Evolutionary conservation across 148 eudicot genomes (phyloP), one percentile per base, ranked within the genome.

Genomic region (Chenopodium formosanum): DNA sequence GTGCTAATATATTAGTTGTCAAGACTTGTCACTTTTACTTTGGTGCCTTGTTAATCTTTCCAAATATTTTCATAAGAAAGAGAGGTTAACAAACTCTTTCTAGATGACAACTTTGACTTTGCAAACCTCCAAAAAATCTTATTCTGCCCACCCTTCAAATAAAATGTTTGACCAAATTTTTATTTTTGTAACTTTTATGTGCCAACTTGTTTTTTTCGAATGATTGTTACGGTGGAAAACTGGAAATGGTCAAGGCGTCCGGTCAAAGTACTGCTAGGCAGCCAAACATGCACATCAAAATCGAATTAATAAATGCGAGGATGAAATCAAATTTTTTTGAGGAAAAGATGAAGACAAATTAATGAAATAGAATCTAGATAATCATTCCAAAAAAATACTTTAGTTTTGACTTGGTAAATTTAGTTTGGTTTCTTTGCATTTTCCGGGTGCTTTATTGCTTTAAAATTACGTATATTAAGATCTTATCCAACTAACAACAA

Each of bases 171-270:
- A 12, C 31, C 23, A 75, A 52, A 23, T 53, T 52, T 75, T 53
- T 40, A 40, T 40, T 34, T 34, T 34, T 2, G 37, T 34, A 34
- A 34, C 44, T 40, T 40, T 6, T 40, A 34, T 53, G 12, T 14
- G 60, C 60, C 60, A 58, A 58, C 34, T 4, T 1, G n/a, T 17
- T 25, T 53, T 14, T 16, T 19, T 53, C 44, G 9, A 75, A 53
- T 74, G 62, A 75, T 50, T 52, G 6, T 70, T 3, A 31, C 62
- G 62, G 16, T 56, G 19, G 47, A n/a, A n/a, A n/a, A n/a, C n/a
- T n/a, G n/a, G n/a, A 47, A 67, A 47, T 46, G 47, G 80, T 78
- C 64, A 66, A 78, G 8, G 52, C 79, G 22, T 76, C 53, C 40
- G 47, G 69, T 77, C 72, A 67, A 67, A 48, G 50, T 4, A 32